Conservation (phyloP, 805 yeast genomes). For the Monosporozyma yasuniensis region DNA sequence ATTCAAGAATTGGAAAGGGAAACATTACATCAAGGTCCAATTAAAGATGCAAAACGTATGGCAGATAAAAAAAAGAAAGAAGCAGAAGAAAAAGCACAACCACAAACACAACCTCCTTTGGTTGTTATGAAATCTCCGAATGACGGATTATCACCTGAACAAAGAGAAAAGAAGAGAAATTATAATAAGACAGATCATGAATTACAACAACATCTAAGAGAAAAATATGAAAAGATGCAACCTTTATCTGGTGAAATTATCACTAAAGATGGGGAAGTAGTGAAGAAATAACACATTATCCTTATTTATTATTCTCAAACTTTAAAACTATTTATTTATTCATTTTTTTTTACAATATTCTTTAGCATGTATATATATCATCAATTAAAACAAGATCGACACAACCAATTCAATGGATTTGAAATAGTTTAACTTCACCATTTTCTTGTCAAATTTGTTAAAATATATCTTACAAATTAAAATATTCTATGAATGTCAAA, state of each 20-base stretch:
- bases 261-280: slow-evolving; percentile 33
- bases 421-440: too few species aligned
- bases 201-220: slow-evolving; percentile 50
- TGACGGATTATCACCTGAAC: slow-evolving; percentile 8
- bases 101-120: slow-evolving; percentile 9
- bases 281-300: too few species aligned
- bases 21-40: slow-evolving; percentile 72
- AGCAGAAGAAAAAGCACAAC: not conserved
- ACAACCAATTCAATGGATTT: too few species aligned
- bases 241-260: slow-evolving; percentile 50
- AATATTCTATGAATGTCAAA: not conserved
- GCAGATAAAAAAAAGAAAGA: slow-evolving; percentile 31
- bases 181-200: slow-evolving; percentile 58
- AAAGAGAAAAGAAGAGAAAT: slow-evolving; percentile 37
- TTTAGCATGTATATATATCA: not conserved
- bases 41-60: slow-evolving; percentile 67
- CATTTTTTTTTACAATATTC: not conserved
- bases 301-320: too few species aligned
- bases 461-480: not conserved
- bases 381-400: too few species aligned
- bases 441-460: not conserved
- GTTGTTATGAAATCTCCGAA: slow-evolving; percentile 23
- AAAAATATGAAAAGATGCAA: slow-evolving; percentile 49
- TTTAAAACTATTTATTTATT: not conserved
- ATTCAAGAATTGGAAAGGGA: slow-evolving; percentile 64